phyloP scores from a whole-genome alignment of 2,329 filamentous ascomycete species.

The Xylaria sp. region DNA sequence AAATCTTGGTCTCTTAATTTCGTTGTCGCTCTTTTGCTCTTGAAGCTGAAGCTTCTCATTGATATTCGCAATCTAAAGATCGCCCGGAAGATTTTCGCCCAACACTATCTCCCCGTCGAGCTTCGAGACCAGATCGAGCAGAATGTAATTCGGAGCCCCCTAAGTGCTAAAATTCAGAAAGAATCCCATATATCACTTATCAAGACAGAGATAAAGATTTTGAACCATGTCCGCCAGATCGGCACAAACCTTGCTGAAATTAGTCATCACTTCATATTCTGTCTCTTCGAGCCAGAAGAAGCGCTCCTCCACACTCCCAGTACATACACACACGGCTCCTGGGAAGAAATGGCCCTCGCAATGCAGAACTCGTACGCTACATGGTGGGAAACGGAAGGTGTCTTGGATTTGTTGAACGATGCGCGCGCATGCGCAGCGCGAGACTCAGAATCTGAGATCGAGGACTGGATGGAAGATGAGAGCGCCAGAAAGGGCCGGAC shows the following conservation, averaged over 20 bases:
- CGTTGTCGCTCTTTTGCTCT: conserved; percentile 27
- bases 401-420: conserved; percentile 31
- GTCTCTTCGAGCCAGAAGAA: conserved; percentile 28
- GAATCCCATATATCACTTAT: conserved; percentile 4
- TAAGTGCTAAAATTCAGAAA: conserved; percentile 29
- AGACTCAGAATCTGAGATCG: conserved; percentile 10
- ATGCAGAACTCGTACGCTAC: conserved; percentile 32
- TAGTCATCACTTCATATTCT: conserved; percentile 22
- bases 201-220: conserved; percentile 19
- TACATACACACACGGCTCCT: conserved; percentile 17
- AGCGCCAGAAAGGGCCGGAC: not conserved
- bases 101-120: conserved; percentile 28
- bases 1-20: conserved; percentile 16
- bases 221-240: not conserved
- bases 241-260: not conserved
- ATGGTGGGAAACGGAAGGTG: conserved; percentile 33
- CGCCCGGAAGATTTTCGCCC: conserved; percentile 27
- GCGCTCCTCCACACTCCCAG: conserved; percentile 8
- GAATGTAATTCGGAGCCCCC: conserved; percentile 33
- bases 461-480: not conserved
- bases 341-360: conserved; percentile 24
- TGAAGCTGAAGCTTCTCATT: conserved; percentile 39
- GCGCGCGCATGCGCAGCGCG: conserved; percentile 23
- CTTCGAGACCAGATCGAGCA: conserved; percentile 30
- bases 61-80: conserved; percentile 37